These are phyloP conservation scores for Davidsoniella australis DNA, from an alignment of 2,329 filamentous ascomycete genomes.

Conservation along the genomic window DNA sequence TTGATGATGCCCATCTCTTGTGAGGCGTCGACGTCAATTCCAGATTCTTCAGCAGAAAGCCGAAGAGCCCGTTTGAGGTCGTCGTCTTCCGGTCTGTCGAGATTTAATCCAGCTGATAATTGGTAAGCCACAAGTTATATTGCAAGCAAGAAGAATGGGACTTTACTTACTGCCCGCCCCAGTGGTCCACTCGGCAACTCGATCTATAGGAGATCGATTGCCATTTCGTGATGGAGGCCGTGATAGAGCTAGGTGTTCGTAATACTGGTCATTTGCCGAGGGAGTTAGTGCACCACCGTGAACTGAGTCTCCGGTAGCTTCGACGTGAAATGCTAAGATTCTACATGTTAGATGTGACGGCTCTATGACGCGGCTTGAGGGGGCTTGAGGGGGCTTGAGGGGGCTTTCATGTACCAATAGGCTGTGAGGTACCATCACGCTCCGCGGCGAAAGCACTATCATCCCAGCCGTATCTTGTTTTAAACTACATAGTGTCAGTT, in stretches of 20 bases:
- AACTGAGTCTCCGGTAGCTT: constrained; percentile 24
- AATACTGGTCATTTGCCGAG: constrained; percentile 18
- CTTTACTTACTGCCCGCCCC: constrained; percentile 25
- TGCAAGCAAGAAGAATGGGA: not conserved
- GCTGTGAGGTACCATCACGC: constrained; percentile 27
- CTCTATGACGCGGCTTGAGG: not conserved
- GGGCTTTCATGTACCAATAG: constrained; percentile 2
- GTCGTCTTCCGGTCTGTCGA: constrained; percentile 25
- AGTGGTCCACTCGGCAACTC: constrained; percentile 30
- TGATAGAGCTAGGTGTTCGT: constrained; percentile 32
- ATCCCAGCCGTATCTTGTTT: constrained; percentile 36
- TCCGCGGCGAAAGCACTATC: constrained; percentile 35
- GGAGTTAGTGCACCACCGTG: constrained; percentile 26
- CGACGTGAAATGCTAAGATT: constrained; percentile 35
- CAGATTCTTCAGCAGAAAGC: constrained; percentile 11
- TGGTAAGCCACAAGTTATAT: not conserved
- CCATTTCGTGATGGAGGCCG: constrained; percentile 45
- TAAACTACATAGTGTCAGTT: constrained; percentile 22
- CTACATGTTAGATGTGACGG: not conserved
- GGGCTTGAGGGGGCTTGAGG: too few species aligned
- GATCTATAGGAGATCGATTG: constrained; percentile 38
- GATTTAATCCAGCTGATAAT: constrained; percentile 14
- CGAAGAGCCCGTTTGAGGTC: constrained; percentile 20
- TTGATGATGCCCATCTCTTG: constrained; percentile 35
- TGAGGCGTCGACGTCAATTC: not conserved